These are phyloP conservation scores for Xylariaceae sp. DNA, from an alignment of 2,329 filamentous ascomycete genomes.

Conservation along the genomic window DNA sequence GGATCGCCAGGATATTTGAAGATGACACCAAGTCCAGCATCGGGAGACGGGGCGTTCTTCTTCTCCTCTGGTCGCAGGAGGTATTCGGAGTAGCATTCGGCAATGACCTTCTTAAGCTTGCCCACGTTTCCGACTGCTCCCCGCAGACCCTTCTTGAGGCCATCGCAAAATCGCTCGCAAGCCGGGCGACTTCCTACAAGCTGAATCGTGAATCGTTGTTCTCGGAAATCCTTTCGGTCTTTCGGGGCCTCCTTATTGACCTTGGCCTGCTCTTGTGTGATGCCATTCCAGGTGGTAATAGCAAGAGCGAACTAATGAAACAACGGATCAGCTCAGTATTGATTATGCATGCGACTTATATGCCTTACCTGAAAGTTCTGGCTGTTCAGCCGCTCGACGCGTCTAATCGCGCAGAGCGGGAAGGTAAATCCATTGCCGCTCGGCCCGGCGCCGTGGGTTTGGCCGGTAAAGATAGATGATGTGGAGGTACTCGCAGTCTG, in stretches of 20 bases:
- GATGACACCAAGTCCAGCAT: slow-evolving; percentile 85
- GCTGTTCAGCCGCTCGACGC: slow-evolving; percentile 89
- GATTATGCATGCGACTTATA: not conserved
- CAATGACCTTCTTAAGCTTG: slow-evolving; percentile 72
- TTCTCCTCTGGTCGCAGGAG: slow-evolving; percentile 59
- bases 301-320: slow-evolving; percentile 75
- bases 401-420: slow-evolving; percentile 82
- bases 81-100: slow-evolving; percentile 89
- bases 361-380: slow-evolving; percentile 67
- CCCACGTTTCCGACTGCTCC: slow-evolving; percentile 83
- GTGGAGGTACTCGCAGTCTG: slow-evolving; percentile 72
- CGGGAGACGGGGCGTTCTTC: slow-evolving; percentile 65
- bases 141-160: slow-evolving; percentile 81
- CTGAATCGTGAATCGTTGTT: slow-evolving; percentile 87
- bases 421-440: slow-evolving; percentile 95
- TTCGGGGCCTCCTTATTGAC: slow-evolving; percentile 37
- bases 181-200: slow-evolving; percentile 81
- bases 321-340: slow-evolving; percentile 12
- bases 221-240: slow-evolving; percentile 43
- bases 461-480: slow-evolving; percentile 81
- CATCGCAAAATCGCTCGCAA: slow-evolving; percentile 95
- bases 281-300: slow-evolving; percentile 89
- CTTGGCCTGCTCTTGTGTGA: slow-evolving; percentile 47
- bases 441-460: slow-evolving; percentile 87
- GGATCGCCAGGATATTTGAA: slow-evolving; percentile 95